Percentiles rank a stretch among this genome's conserved stretches.
phyloP scores from a whole-genome alignment of 2,329 filamentous ascomycete genomes.

The Alternaria rosae region DNA sequence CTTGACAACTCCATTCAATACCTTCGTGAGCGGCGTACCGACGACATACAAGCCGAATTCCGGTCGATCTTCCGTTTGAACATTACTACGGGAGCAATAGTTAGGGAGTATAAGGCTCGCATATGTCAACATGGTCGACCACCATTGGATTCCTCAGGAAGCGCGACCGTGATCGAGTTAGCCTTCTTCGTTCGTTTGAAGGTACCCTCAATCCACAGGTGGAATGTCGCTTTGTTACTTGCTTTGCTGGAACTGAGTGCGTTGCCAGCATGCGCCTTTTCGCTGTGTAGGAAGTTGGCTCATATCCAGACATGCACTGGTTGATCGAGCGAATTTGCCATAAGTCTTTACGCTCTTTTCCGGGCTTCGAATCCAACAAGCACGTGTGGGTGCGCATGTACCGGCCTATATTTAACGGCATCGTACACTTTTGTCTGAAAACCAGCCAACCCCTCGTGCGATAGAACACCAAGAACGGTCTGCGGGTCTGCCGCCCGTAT shows the following conservation, averaged over 20 bases:
- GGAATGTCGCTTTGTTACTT: background rate
- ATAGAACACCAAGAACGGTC: no score
- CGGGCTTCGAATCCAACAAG: background rate
- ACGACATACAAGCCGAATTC: background rate
- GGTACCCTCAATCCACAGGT: background rate
- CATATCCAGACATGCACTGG: background rate
- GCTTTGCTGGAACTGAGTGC: background rate
- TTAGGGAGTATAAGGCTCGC: background rate
- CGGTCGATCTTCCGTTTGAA: background rate
- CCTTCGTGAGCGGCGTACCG: background rate
- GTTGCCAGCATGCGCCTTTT: background rate
- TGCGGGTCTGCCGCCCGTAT: background rate
- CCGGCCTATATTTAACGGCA: background rate
- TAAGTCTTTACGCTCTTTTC: background rate
- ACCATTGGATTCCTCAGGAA: background rate
- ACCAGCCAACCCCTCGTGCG: background rate
- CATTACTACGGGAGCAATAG: background rate
- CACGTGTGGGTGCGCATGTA: background rate
- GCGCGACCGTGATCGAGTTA: background rate
- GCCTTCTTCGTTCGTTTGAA: background rate
- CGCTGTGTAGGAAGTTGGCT: background rate
- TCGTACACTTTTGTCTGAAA: background rate
- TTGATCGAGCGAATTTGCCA: background rate
- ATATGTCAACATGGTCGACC: background rate
- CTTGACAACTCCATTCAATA: background rate